Percentiles rank a stretch among this genome's conserved stretches.
phyloP scores from a whole-genome alignment of 2,329 filamentous ascomycete species.

The Beauveria pseudobassiana region DNA sequence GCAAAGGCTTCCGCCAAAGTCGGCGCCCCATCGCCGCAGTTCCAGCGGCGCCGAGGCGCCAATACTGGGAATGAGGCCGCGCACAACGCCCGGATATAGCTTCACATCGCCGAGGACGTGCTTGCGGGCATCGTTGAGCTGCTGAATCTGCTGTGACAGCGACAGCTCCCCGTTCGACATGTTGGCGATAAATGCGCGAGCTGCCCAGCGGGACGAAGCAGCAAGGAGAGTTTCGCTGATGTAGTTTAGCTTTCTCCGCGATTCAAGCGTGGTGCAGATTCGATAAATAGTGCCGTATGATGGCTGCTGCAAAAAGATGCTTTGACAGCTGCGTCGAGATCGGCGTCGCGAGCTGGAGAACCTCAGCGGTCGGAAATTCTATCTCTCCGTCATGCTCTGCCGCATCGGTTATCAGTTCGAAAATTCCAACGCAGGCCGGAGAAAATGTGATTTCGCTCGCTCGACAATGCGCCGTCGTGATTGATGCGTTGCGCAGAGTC shows the following conservation, averaged over 20 bases:
- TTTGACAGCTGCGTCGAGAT: conserved; percentile 3
- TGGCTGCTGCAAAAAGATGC: background rate
- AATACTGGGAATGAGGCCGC: conserved; percentile 88
- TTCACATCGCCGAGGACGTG: conserved; percentile 80
- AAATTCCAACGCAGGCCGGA: background rate
- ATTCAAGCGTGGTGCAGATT: background rate
- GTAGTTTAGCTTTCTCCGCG: background rate
- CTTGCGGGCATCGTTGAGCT: conserved; percentile 84
- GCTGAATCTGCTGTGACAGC: conserved; percentile 70
- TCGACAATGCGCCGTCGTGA: background rate
- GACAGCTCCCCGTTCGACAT: conserved; percentile 51
- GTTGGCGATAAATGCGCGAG: background rate
- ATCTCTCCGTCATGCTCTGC: conserved; percentile 9
- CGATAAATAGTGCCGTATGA: background rate
- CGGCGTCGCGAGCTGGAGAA: conserved; percentile 2
- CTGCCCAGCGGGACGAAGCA: background rate
- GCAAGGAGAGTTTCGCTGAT: background rate
- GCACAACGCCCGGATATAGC: conserved; percentile 87
- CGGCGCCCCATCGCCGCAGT: conserved; percentile 88
- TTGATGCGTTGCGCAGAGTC: background rate
- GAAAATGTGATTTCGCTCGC: background rate
- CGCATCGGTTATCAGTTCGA: background rate
- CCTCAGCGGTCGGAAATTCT: conserved; percentile 5
- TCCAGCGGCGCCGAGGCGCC: conserved; percentile 66
- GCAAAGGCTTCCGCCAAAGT: conserved; percentile 95